Conservation (phyloP, 2,329 filamentous ascomycete genomes). For the Fusarium sororula region DNA sequence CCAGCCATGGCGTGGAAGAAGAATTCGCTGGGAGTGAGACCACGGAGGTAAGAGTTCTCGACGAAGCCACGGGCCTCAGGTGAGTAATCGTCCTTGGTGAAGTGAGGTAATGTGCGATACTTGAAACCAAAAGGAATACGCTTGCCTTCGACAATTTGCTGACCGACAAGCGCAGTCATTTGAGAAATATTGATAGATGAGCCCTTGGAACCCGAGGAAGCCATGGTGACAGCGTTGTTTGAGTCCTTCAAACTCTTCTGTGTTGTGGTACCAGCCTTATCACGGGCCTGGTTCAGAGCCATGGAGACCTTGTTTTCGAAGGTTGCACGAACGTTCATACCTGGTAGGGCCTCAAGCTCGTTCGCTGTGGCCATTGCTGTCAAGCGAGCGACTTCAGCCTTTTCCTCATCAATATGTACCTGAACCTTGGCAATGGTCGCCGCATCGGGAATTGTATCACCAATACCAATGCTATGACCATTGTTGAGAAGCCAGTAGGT, state of each 20-base stretch:
- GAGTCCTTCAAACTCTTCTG: constrained; percentile 92
- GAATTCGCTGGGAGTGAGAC: constrained; percentile 93
- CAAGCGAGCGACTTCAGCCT: constrained; percentile 79
- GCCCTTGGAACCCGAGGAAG: constrained; percentile 95
- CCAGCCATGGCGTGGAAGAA: constrained; percentile 99
- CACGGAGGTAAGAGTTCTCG: constrained; percentile 97
- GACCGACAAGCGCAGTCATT: constrained; percentile 97
- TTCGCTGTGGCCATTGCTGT: constrained; percentile 85
- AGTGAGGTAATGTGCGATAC: constrained; percentile 95
- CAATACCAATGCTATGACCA: constrained; percentile 97
- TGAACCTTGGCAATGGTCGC: constrained; percentile 86
- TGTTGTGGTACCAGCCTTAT: constrained; percentile 92
- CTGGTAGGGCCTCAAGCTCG: constrained; percentile 88
- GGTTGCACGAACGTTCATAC: constrained; percentile 98
- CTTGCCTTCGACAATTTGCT: constrained; percentile 98
- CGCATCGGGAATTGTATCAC: constrained; percentile 94
- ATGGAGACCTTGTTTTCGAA: constrained; percentile 98
- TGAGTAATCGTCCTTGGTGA: constrained; percentile 99
- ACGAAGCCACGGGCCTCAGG: constrained; percentile 97
- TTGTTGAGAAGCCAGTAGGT: constrained; percentile 98
- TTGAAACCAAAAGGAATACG: constrained; percentile 99
- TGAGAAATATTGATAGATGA: constrained; percentile 99
- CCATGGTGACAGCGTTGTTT: constrained; percentile 98
- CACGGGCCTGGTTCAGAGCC: constrained; percentile 93
- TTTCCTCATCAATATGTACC: constrained; percentile 81